phyloP scores from a whole-genome alignment of 78 protist genomes.

The Dictyostelium firmibasis region DNA sequence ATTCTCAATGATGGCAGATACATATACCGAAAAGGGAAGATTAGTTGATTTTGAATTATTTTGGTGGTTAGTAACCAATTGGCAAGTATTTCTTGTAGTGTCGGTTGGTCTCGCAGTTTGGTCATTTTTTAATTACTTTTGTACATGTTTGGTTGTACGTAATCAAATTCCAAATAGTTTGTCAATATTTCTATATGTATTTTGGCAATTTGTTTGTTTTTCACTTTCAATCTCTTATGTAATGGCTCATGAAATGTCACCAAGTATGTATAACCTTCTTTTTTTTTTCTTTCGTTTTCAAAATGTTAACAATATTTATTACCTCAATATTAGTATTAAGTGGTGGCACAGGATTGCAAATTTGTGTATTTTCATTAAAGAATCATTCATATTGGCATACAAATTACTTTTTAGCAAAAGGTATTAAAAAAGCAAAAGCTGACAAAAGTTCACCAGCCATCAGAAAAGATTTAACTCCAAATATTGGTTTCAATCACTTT shows the following conservation, averaged over 20 bases:
- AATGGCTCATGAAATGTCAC: conserved; percentile 43
- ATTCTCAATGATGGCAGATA: conserved; percentile 71
- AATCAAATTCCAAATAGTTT: not conserved
- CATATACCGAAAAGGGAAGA: not conserved
- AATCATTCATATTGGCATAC: conserved; percentile 78
- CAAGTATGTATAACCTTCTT: conserved; percentile 23
- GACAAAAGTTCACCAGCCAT: conserved; percentile 15
- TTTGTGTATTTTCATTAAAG: conserved; percentile 63
- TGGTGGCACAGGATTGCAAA: conserved; percentile 67
- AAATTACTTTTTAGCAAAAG: conserved; percentile 31
- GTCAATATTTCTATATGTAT: conserved; percentile 27
- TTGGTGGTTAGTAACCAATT: conserved; percentile 10
- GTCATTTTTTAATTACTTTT: conserved; percentile 29
- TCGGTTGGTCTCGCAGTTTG: not conserved
- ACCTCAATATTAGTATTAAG: conserved; percentile 44
- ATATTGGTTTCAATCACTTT: conserved; percentile 18
- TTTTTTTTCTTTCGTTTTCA: not conserved
- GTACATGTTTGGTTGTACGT: conserved; percentile 13
- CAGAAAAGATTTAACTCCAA: conserved; percentile 57
- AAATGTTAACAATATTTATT: not conserved
- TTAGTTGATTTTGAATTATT: conserved; percentile 25
- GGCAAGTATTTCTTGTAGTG: not conserved
- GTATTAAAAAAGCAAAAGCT: conserved; percentile 19
- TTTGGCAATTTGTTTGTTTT: conserved; percentile 48
- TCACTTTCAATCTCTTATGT: not conserved